Evolutionary conservation across 2,329 filamentous ascomycete species (phyloP), one percentile per base, ranked within the genome.

Genomic region (Aspergillus sp.): DNA sequence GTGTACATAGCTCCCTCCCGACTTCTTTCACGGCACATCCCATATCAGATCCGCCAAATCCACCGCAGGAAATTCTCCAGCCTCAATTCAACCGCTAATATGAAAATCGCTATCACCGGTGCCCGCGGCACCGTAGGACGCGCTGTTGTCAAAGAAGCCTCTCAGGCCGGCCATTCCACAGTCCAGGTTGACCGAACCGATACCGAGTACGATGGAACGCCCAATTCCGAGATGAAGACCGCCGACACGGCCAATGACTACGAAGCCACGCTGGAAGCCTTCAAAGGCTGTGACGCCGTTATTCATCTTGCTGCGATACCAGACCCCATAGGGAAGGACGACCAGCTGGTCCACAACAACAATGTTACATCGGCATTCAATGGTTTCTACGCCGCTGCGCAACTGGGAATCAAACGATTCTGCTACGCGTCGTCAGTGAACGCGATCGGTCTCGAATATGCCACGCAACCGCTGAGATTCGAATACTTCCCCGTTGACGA

Each of bases 101-200:
- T 72, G 77, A 79, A 71, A 73, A 78, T 71, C 71, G 78, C 77
- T 61, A 80, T 70, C 70, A 80, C 72, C 55, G 71, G 72, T 61
- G 76, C 60, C 67, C 74, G 71, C 70, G 70, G 75, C 66, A 71
- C 65, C 23, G 72, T 74, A 53, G 71, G 71, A 49, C 61, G 64
- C 39, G 67, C 66, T 21, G 62, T 71, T 19, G 73, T 76, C 49
- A 70, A 73, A 62, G 58, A 70, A 7, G 72, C 69, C 57, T 67
- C 73, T 7, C 62, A 73, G 7, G 66, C 70, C 49, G 74, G 72
- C 47, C 70, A 76, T 61, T 38, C 66, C 13, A 76, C 70, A 3
- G 70, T 76, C 1, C 71, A 77, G 59, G 68, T 78, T 41, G 70
- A 78, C 58, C 70, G 72, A 11, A 71, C 72, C 2, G 63, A 71